These are phyloP conservation scores for Selaginella tamariscina DNA, from an alignment of 75 land plant species.

Conservation along the genomic window DNA sequence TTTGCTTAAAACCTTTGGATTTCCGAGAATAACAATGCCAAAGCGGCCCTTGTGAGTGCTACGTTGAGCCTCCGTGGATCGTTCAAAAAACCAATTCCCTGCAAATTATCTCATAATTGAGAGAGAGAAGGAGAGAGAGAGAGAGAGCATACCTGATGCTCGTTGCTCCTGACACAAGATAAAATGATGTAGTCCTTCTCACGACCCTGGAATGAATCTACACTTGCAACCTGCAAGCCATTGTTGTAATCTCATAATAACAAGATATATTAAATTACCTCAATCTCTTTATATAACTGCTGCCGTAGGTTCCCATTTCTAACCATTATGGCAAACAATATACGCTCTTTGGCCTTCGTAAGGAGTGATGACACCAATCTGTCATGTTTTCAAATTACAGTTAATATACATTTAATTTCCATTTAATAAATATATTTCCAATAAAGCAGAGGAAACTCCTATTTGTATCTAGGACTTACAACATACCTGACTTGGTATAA, in stretches of 20 bases:
- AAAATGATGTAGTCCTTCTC: constrained; percentile 95
- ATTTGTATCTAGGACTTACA: too few species aligned
- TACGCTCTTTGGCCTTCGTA: constrained; percentile 98
- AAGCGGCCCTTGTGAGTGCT: constrained; percentile 93
- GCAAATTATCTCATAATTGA: too few species aligned
- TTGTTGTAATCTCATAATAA: not conserved
- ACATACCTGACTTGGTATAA: constrained; percentile 84
- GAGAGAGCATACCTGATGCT: constrained; percentile 71
- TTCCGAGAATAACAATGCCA: constrained; percentile 92
- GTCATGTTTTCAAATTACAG: not conserved
- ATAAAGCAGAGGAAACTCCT: too few species aligned
- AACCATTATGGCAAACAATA: constrained; percentile 92
- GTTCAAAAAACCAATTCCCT: constrained; percentile 99
- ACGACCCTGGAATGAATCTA: constrained; percentile 96
- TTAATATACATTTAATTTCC: too few species aligned
- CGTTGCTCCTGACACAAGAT: constrained; percentile 97
- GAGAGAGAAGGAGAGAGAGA: too few species aligned
- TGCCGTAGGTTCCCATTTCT: constrained; percentile 93
- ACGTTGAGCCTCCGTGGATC: constrained; percentile 97
- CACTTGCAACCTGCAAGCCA: constrained; percentile 96
- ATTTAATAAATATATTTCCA: too few species aligned
- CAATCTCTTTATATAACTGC: constrained; percentile 95
- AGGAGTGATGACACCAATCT: constrained; percentile 99
- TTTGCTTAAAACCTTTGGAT: constrained; percentile 96
- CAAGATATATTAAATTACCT: constrained; percentile 35